phyloP scores from a whole-genome alignment of 345 rosid genomes.

The Carallia brachiata region DNA sequence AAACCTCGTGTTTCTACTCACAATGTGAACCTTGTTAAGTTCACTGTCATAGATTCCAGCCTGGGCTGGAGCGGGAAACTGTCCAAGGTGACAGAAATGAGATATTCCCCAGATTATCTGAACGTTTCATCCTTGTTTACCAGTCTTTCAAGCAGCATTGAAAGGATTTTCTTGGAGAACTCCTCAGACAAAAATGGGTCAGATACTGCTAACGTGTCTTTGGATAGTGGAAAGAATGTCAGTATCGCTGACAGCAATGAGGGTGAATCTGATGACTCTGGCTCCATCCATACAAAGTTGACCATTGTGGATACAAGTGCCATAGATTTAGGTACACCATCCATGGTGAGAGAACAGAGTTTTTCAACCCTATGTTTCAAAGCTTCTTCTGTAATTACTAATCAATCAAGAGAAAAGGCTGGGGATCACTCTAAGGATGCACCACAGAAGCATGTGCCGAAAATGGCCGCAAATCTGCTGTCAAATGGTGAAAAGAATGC shows the following conservation, averaged over 20 bases:
- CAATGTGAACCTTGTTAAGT: constrained; percentile 37
- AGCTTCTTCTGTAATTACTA: constrained; percentile 20
- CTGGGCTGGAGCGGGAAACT: constrained; percentile 41
- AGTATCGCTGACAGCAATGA: constrained; percentile 6
- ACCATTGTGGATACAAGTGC: constrained; percentile 62
- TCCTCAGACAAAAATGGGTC: constrained; percentile 20
- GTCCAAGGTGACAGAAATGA: constrained; percentile 45
- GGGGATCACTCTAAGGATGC: constrained; percentile 19
- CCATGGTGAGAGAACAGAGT: constrained; percentile 41
- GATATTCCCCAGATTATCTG: constrained; percentile 35
- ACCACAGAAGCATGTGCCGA: constrained; percentile 12
- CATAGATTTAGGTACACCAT: constrained; percentile 32
- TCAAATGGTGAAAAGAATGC: constrained; percentile 1
- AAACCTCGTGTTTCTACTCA: constrained; percentile 51
- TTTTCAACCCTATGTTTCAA: constrained; percentile 31
- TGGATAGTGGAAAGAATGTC: constrained; percentile 29
- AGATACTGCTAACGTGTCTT: constrained; percentile 23
- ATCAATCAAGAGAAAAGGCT: constrained; percentile 16
- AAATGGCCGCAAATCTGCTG: constrained; percentile 5
- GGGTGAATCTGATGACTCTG: constrained; percentile 6
- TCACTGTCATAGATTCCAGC: constrained; percentile 66
- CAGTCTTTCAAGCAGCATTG: constrained; percentile 25
- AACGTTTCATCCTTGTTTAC: constrained; percentile 27
- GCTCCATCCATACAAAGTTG: constrained; percentile 33
- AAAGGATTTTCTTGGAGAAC: constrained; percentile 21